Base-by-base conservation (phyloP, 179 eudicot genomes). In the Spergularia azorica region DNA sequence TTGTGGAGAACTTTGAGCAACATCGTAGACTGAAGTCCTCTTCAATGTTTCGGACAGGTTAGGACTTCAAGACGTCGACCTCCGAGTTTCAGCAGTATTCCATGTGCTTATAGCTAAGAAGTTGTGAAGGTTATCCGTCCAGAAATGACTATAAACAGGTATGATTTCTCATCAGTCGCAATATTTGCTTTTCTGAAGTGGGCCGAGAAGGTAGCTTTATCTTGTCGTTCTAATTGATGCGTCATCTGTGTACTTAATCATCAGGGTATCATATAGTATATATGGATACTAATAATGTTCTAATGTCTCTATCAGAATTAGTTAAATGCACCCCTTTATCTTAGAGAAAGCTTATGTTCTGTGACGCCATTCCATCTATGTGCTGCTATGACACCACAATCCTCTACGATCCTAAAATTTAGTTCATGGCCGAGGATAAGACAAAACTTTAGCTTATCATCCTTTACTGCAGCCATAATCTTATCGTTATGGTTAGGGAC, bases 121-220 rank as follows among this genome's bases (percentile, higher is more conserved):
- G 76, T 70, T 76, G 84, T 63, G 78, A 77, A 64, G 57, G 74
- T 50, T 66, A 64, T 65, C 67, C 65, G 55, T 63, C 62, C 60
- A 66, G 72, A 73, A 66, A 71, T 58, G 77, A 79, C 82, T 58
- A 78, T 18, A 4, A 70, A 70, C 81, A 78, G 84, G 85, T 82
- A 75, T 38, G 43, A 64, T 67, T 72, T 41, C 74, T 66, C 55
- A 68, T 74, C 76, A 5, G 77, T 78, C 62, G 26, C 17, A 51
- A 65, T 75, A 68, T 82, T 70, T 12, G 50, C 69, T 65, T 71
- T 70, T 66, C 46, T 39, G 61, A 65, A 52, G 64, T 65, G 72
- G 76, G 60, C 63, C 71, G 10, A 71, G 62, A 66, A 58, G 54
- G 48, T 54, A 61, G 62, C 68, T 74, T 54, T 68, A 72, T 78